Evolutionary conservation across 2,329 filamentous ascomycete species (phyloP).

Genomic region (Chaetomiaceae sp.): DNA sequence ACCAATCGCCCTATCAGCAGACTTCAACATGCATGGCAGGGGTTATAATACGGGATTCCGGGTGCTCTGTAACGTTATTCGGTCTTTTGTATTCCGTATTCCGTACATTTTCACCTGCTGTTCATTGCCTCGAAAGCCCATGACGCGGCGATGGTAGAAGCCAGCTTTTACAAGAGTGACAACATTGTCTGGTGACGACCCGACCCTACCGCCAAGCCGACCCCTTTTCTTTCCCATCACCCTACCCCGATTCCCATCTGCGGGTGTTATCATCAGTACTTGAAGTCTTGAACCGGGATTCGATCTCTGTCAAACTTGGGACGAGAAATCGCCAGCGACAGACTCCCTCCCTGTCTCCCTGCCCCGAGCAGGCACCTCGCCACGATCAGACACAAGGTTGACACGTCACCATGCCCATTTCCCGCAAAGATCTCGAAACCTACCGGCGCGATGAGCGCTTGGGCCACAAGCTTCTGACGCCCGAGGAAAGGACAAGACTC

Average conservation of each 20-base stretch:
- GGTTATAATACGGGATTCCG: not conserved
- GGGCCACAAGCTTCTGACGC: constrained; percentile 38
- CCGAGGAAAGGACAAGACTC: constrained; percentile 42
- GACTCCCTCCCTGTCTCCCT: too few relatives aligned
- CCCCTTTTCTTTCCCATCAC: not conserved
- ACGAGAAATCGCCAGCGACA: not conserved
- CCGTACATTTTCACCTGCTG: not conserved
- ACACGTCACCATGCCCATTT: constrained; percentile 34
- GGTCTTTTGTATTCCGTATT: too few relatives aligned
- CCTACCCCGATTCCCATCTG: not conserved
- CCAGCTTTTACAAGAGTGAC: constrained; percentile 9
- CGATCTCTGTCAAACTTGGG: not conserved
- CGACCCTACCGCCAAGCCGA: too few relatives aligned
- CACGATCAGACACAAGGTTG: too few relatives aligned
- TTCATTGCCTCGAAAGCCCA: not conserved
- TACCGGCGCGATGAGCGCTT: constrained; percentile 44
- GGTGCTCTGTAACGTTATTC: too few relatives aligned
- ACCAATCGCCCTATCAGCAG: too few relatives aligned
- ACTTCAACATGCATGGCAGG: not conserved
- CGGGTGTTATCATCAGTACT: too few relatives aligned
- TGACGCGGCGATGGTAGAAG: constrained; percentile 3
- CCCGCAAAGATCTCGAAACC: constrained; percentile 34
- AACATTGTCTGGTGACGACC: not conserved
- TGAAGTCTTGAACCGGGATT: too few relatives aligned
- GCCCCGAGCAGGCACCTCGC: too few relatives aligned